Percentiles rank a stretch among this genome's conserved stretches.
These are phyloP conservation scores for Stagonosporopsis vannaccii DNA, from an alignment of 2,329 filamentous ascomycete genomes.

Conservation along the genomic window DNA sequence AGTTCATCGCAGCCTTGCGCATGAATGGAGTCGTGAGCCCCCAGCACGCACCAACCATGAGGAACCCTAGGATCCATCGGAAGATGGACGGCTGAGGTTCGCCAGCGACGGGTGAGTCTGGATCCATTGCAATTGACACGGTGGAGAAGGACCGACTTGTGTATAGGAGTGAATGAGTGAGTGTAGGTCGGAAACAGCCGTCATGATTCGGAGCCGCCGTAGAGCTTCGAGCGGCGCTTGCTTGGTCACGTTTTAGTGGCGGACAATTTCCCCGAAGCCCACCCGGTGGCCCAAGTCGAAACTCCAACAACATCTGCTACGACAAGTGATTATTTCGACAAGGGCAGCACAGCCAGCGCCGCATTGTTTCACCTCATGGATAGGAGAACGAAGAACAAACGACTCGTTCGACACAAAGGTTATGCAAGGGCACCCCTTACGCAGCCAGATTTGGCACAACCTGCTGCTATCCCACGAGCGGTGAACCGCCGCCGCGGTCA, in stretches of 20 bases:
- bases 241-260: not conserved
- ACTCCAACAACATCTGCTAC: slow-evolving; percentile 2
- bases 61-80: slow-evolving; percentile 87
- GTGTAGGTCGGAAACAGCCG: not conserved
- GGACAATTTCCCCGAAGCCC: not conserved
- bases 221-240: not conserved
- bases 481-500: slow-evolving; percentile 1
- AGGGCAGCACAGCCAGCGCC: not conserved
- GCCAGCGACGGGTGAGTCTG: slow-evolving; percentile 34
- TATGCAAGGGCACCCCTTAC: slow-evolving; percentile 14
- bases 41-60: slow-evolving; percentile 92
- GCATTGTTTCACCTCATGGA: slow-evolving; percentile 3
- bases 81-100: slow-evolving; percentile 59
- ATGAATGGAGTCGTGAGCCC: slow-evolving; percentile 91
- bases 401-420: not conserved
- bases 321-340: not conserved
- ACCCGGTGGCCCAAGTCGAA: not conserved
- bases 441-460: slow-evolving; percentile 4
- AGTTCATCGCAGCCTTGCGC: slow-evolving; percentile 79
- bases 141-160: not conserved
- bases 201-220: not conserved
- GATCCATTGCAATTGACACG: slow-evolving; percentile 35
- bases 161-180: not conserved
- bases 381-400: not conserved
- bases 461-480: slow-evolving; percentile 7